A percentile compares a stretch with the other conserved stretches of the same genome.
phyloP scores from a whole-genome alignment of 352 stramenopile species.

The Aphanomyces euteiches region DNA sequence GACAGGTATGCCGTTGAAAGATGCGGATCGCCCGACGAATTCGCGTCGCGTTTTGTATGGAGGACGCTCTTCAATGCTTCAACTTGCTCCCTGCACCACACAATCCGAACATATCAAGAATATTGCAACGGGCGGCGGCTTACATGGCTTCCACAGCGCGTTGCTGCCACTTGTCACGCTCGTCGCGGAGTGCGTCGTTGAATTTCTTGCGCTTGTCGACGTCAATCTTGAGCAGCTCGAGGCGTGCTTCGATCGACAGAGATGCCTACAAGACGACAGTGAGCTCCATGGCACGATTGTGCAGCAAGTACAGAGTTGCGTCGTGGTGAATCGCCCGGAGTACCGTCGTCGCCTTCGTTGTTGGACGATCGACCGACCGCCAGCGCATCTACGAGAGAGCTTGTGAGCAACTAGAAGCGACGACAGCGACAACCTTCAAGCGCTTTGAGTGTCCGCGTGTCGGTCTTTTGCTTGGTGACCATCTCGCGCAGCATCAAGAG shows the following conservation, averaged over 20 bases:
- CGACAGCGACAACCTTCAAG: conserved; percentile 41
- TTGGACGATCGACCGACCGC: background rate
- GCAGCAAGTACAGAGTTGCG: background rate
- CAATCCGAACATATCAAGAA: too few relatives aligned
- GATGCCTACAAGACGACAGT: background rate
- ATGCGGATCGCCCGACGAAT: too few relatives aligned
- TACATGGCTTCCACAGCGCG: conserved; percentile 48
- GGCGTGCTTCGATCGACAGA: background rate
- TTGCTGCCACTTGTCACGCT: conserved; percentile 69
- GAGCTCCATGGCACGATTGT: too few relatives aligned
- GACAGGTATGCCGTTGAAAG: too few relatives aligned
- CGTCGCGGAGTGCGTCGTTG: conserved; percentile 38
- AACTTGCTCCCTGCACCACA: too few relatives aligned
- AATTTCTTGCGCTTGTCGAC: conserved; percentile 29
- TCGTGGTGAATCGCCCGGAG: background rate
- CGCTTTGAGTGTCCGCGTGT: conserved; percentile 44
- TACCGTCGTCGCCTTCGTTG: background rate
- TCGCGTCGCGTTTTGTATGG: too few relatives aligned
- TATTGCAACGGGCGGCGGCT: background rate
- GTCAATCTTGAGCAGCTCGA: background rate
- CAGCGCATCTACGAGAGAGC: conserved; percentile 15
- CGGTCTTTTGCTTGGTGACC: conserved; percentile 51
- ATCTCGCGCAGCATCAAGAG: conserved; percentile 67
- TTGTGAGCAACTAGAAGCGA: conserved; percentile 33
- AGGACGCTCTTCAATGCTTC: background rate